Evolutionary conservation across 2,329 filamentous ascomycete species (phyloP), one percentile per base, ranked within the genome.

Genomic region (Paraphaeosphaeria sporulosa): DNA sequence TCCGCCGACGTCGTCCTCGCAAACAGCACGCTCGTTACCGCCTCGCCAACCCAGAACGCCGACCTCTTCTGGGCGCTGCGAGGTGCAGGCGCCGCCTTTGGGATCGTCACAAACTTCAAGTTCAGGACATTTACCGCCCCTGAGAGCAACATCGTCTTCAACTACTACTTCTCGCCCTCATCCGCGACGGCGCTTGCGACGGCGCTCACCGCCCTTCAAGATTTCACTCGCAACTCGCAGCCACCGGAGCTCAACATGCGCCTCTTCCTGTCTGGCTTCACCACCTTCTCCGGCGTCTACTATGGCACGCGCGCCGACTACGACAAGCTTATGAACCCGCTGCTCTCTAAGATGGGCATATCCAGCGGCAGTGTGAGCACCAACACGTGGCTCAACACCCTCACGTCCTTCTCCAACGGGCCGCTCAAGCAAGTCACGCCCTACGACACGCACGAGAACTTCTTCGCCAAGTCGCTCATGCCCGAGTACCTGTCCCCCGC

Each of bases 61-160:
- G 78, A 80, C 34, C 75, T 81, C 36, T 80, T 79, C 68, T 80
- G 78, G 76, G 78, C 72, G 2, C 66, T 80, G 1, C 70, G 71
- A 0, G 79, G 78, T 0, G 79, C 77, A 1, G 78, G 78, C 1
- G 71, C 70, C 30, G 78, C 78, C 55, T 79, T 79, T 43, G 79
- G 78, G 17, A 74, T 79, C 50, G 73, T 79, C 19, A 73, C 70
- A 4, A 75, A 70, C 19, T 78, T 74, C 63, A 71, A 67, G 27
- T 72, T 76, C 66, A 71, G 67, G 51, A 72, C 71, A 21, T 73
- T 71, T 53, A 66, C 59, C 23, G 64, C 68, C 1, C 69, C 69
- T 0, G 70, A 71, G 19, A 58, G 23, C 57, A 72, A 72, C 54
- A 58, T 73, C 19, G 62, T 70, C 47, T 73, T 73, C 63, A 52